Base-by-base conservation (phyloP, 371 early-diverging fungal genomes). In the Mucor plumbeus region DNA sequence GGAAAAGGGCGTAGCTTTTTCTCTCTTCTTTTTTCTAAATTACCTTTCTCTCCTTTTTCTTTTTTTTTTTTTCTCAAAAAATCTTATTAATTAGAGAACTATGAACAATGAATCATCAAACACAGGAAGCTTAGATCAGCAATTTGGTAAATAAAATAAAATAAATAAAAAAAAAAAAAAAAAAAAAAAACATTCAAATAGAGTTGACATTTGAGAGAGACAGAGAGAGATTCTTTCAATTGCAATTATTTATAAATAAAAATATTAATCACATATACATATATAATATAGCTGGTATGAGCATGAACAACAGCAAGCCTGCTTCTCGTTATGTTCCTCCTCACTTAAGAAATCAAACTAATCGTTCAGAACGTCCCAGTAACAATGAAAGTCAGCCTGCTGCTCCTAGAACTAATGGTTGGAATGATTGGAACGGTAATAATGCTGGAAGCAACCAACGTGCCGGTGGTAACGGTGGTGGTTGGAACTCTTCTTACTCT, bases 111-210 rank as follows among this genome's bases (percentile, higher is more conserved):
- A 69, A 70, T 84, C 82, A 71, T 80, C 78, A 70, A 86, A 86
- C 80, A 72, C 75, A 69, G 60, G 61, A 54, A 72, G 83, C 85
- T 86, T 88, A 82, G 87, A 88, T 79, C 87, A 87, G 86, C 87
- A 80, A 62, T 77, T 88, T 78, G 88, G 88, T 88, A 86, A 64
- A 61, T 55, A 44, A 7, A 40, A 36, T 5, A 43, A 8, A 17
- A 41, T n/a, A n/a, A n/a, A n/a, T n/a, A n/a, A n/a, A n/a, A n/a
- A n/a, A n/a, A n/a, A n/a, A n/a, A n/a, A n/a, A n/a, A n/a, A n/a
- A n/a, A n/a, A n/a, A n/a, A n/a, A n/a, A n/a, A n/a, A n/a, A n/a
- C n/a, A n/a, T n/a, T n/a, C n/a, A 44, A 19, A 35, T 34, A 17
- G n/a, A 40, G 14, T 13, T 53, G 53, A 13, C 31, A 31, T 53